Evolutionary conservation across 2,329 filamentous ascomycete genomes (phyloP), one percentile per base, ranked within the genome.

Genomic region (Parastagonospora avenae): DNA sequence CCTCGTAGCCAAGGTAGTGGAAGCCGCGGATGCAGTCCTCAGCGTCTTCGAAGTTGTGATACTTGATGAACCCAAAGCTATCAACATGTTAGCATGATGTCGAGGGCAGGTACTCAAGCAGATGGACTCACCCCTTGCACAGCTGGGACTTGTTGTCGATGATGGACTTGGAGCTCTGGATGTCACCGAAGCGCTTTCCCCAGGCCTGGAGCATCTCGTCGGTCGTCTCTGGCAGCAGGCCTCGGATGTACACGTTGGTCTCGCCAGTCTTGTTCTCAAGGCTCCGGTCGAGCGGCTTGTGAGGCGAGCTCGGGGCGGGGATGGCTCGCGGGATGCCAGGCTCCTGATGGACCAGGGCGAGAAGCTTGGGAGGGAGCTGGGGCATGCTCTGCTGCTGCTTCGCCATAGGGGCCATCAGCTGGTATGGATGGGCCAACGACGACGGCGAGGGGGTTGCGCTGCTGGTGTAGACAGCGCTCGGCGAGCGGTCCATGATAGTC

Each of bases 31-130:
- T 99, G 74, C 94, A 97, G 69, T 92, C 89, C 78, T 97, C 92
- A 10, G 94, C 96, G 60, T 97, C 88, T 48, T 88, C 86, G 57
- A 90, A 89, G 63, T 90, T 89, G 73, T 84, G 89, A 74, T 96
- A 99, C 75, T 97, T 96, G 74, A 96, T 93, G 72, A 99, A 99
- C 4, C 94, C 94, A 70, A 97, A 99, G 11, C 94, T 97, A 64
- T 15, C 14, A 49, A 16, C 8, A 0, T 27, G 37, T 69, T 33
- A 66, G 50, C 19, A 24, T 36, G 30, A 40, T 28, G 4, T 19
- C 31, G 4, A 35, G 16, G 2, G n/a, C 19, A 24, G 19, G 5
- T 37, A 11, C 27, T 2, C 1, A 27, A 32, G n/a, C 24, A 8
- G 30, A 11, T 37, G 41, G 35, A 49, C 52, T 67, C 78, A 96